These are phyloP conservation scores for Vigna nakashimae DNA, from an alignment of 306 rosid species.

Conservation along the genomic window DNA sequence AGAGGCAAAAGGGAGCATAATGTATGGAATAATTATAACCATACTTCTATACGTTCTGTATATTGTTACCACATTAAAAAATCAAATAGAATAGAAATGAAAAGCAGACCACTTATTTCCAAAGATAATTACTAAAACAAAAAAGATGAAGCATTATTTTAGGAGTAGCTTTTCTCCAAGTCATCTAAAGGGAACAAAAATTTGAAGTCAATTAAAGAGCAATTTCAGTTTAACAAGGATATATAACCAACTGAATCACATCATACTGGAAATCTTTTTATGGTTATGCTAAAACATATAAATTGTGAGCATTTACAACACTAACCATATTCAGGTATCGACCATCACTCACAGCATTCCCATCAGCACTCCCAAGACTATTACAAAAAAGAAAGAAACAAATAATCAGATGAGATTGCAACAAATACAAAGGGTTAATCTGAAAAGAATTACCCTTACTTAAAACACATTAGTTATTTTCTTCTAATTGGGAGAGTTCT, in stretches of 20 bases:
- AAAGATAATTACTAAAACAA: not conserved
- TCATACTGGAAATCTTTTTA: not conserved
- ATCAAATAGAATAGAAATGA: not conserved
- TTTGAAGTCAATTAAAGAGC: slow-evolving; percentile 9
- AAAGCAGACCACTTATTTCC: not conserved
- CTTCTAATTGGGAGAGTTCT: slow-evolving; percentile 30
- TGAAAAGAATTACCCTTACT: slow-evolving; percentile 31
- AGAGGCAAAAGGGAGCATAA: not conserved
- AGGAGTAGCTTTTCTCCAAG: slow-evolving; percentile 22
- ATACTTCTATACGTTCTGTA: not conserved
- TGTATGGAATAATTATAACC: not conserved
- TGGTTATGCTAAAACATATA: slow-evolving; percentile 11
- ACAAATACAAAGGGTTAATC: slow-evolving; percentile 37
- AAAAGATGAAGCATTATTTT: slow-evolving; percentile 6
- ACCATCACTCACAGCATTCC: slow-evolving; percentile 51
- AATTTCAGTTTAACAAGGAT: not conserved
- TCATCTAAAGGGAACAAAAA: not conserved
- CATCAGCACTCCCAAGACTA: slow-evolving; percentile 66
- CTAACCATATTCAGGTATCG: slow-evolving; percentile 65
- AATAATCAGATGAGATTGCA: slow-evolving; percentile 38
- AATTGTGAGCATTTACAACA: slow-evolving; percentile 15
- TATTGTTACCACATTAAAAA: slow-evolving; percentile 13
- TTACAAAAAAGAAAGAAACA: slow-evolving; percentile 39
- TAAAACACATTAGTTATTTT: slow-evolving; percentile 43
- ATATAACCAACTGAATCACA: slow-evolving; percentile 36